Percentiles rank a stretch among this genome's conserved stretches.
Evolutionary conservation across 2,329 filamentous ascomycete genomes (phyloP).

Genomic region (Penicillium sp.): DNA sequence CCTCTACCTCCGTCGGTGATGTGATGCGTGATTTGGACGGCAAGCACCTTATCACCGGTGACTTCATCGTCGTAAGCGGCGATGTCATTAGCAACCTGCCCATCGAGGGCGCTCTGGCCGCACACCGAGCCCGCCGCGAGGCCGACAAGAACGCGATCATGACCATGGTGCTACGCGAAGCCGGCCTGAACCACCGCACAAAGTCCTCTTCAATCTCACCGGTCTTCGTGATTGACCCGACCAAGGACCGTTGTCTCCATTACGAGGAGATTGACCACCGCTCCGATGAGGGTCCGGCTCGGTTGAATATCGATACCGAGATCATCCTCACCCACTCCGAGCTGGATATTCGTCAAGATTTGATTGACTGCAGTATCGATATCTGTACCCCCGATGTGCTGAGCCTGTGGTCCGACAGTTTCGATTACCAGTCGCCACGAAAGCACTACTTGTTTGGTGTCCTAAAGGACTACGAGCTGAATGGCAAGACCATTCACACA

Average conservation of each 20-base stretch:
- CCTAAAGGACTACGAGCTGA: slow-evolving; percentile 92
- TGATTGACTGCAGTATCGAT: slow-evolving; percentile 92
- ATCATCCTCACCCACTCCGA: slow-evolving; percentile 70
- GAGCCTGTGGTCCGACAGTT: slow-evolving; percentile 93
- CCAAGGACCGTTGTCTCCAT: slow-evolving; percentile 76
- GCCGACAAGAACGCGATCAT: slow-evolving; percentile 93
- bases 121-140: slow-evolving; percentile 73
- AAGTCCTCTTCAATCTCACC: slow-evolving; percentile 71
- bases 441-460: slow-evolving; percentile 88
- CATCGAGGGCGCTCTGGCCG: slow-evolving; percentile 71
- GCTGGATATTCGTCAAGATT: slow-evolving; percentile 76
- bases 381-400: slow-evolving; percentile 96
- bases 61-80: slow-evolving; percentile 89
- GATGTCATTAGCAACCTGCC: slow-evolving; percentile 87
- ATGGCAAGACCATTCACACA: slow-evolving; percentile 93
- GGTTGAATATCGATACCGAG: slow-evolving; percentile 68
- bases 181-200: slow-evolving; percentile 68
- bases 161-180: slow-evolving; percentile 86
- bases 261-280: slow-evolving; percentile 82
- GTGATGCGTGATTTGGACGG: slow-evolving; percentile 90
- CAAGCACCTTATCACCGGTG: slow-evolving; percentile 75
- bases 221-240: slow-evolving; percentile 79
- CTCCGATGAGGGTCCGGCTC: slow-evolving; percentile 47
- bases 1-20: slow-evolving; percentile 83
- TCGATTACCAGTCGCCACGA: slow-evolving; percentile 87